These are phyloP conservation scores for Leccinum colubrinum DNA, from an alignment of 1,284 basidiomycete species.

Conservation along the genomic window DNA sequence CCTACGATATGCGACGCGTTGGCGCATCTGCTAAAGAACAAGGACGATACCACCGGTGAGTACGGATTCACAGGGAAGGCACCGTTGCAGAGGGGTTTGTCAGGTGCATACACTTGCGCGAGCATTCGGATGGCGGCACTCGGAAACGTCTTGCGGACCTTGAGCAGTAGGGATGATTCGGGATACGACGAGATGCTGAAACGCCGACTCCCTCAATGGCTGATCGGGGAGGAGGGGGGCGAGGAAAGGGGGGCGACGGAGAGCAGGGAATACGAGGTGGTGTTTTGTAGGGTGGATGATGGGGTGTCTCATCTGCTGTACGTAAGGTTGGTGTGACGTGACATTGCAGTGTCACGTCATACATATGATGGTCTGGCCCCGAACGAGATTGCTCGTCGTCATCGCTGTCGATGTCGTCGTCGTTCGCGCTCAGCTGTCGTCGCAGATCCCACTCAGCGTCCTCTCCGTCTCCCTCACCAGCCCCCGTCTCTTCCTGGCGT, in stretches of 20 bases:
- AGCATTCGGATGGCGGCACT: conserved; percentile 54
- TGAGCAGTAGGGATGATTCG: conserved; percentile 9
- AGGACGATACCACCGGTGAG: conserved; percentile 36
- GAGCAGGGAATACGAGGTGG: conserved; percentile 14
- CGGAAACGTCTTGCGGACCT: conserved; percentile 26
- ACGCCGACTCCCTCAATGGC: conserved; percentile 10
- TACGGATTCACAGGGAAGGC: neutral
- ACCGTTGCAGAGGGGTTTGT: neutral
- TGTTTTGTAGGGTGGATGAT: conserved; percentile 19
- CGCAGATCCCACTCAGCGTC: conserved; percentile 59
- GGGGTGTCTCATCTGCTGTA: conserved; percentile 23
- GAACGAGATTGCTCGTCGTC: conserved; percentile 17
- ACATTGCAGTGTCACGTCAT: conserved; percentile 8
- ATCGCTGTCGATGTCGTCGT: conserved; percentile 38
- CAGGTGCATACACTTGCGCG: conserved; percentile 27
- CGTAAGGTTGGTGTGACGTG: conserved; percentile 5
- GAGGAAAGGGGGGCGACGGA: conserved; percentile 10
- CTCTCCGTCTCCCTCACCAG: conserved; percentile 37
- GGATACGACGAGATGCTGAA: conserved; percentile 13
- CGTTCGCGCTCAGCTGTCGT: conserved; percentile 40
- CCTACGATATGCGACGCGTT: conserved; percentile 51
- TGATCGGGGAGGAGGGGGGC: conserved; percentile 9
- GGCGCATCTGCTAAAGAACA: conserved; percentile 34
- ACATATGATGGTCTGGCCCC: conserved; percentile 3
- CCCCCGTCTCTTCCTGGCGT: conserved; percentile 39